phyloP scores from a whole-genome alignment of 129 eudicot species.

The Lactuca sativa region DNA sequence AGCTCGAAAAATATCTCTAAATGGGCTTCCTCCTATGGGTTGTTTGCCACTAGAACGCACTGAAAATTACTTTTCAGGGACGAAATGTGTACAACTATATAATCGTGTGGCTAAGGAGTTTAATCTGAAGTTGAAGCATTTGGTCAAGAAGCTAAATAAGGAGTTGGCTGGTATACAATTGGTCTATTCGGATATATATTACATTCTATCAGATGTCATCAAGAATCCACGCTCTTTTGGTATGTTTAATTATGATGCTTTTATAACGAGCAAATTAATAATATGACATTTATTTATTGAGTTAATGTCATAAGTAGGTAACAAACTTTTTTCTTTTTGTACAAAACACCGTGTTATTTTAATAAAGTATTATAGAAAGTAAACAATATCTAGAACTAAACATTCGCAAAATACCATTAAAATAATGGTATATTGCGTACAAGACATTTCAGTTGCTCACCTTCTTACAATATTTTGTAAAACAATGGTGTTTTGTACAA shows the following conservation, averaged over 20 bases:
- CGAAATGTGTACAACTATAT: slow-evolving; percentile 52
- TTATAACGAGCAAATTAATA: background rate
- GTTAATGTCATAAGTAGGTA: too few relatives aligned
- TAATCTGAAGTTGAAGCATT: slow-evolving; percentile 56
- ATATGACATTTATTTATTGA: too few relatives aligned
- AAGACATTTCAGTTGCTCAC: too few relatives aligned
- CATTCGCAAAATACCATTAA: too few relatives aligned
- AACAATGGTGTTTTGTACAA: too few relatives aligned
- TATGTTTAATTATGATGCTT: slow-evolving; percentile 34
- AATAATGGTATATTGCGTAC: too few relatives aligned
- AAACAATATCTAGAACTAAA: too few relatives aligned
- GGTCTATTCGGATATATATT: slow-evolving; percentile 74
- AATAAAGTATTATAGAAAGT: too few relatives aligned
- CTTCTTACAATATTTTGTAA: too few relatives aligned
- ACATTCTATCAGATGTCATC: slow-evolving; percentile 52
- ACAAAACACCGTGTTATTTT: too few relatives aligned
- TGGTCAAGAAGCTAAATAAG: slow-evolving; percentile 45
- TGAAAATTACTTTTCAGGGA: slow-evolving; percentile 28
- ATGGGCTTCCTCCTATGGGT: slow-evolving; percentile 92
- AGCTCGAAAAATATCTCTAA: slow-evolving; percentile 72
- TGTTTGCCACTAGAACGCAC: slow-evolving; percentile 80
- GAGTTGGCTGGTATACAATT: slow-evolving; percentile 56
- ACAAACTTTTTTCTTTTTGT: too few relatives aligned
- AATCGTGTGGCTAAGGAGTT: slow-evolving; percentile 64
- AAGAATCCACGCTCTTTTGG: slow-evolving; percentile 62